These are phyloP conservation scores for Yamadazyma tumulicola DNA, from an alignment of 805 yeast genomes.

Conservation along the genomic window DNA sequence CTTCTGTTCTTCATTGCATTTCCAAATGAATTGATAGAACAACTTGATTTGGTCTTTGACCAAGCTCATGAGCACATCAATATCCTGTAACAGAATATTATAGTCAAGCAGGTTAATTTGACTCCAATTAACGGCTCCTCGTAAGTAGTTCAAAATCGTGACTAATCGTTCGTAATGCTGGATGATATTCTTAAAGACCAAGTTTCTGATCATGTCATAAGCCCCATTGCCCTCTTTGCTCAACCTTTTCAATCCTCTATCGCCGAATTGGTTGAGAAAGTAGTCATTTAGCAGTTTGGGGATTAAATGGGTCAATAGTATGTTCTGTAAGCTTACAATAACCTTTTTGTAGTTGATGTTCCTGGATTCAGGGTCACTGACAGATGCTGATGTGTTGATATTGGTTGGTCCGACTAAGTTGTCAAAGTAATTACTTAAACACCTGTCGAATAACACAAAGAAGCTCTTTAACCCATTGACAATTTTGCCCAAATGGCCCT, in stretches of 20 bases:
- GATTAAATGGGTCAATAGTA: constrained; percentile 53
- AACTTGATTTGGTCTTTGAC: constrained; percentile 26
- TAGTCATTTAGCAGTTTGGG: constrained; percentile 50
- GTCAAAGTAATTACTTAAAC: constrained; percentile 31
- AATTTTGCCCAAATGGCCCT: constrained; percentile 18
- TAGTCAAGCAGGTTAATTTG: constrained; percentile 4
- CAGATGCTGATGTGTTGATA: constrained; percentile 2
- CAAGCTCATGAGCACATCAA: constrained; percentile 5
- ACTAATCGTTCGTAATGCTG: constrained; percentile 57
- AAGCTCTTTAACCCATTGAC: constrained; percentile 22
- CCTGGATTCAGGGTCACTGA: neutral
- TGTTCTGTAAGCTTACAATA: constrained; percentile 34
- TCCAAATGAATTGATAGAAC: constrained; percentile 38
- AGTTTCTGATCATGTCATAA: constrained; percentile 49
- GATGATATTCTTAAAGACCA: constrained; percentile 46
- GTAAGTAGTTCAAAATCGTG: constrained; percentile 40
- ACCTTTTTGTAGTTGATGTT: neutral
- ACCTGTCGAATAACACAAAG: constrained; percentile 26
- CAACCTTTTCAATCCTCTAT: constrained; percentile 60
- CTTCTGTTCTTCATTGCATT: constrained; percentile 44
- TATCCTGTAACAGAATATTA: constrained; percentile 7
- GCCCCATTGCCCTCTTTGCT: constrained; percentile 45
- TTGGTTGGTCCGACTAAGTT: constrained; percentile 14
- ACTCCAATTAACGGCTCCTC: constrained; percentile 39
- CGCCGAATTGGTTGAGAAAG: constrained; percentile 65